phyloP scores from a whole-genome alignment of 768 basidiomycete species.

The Mycena indigotica region DNA sequence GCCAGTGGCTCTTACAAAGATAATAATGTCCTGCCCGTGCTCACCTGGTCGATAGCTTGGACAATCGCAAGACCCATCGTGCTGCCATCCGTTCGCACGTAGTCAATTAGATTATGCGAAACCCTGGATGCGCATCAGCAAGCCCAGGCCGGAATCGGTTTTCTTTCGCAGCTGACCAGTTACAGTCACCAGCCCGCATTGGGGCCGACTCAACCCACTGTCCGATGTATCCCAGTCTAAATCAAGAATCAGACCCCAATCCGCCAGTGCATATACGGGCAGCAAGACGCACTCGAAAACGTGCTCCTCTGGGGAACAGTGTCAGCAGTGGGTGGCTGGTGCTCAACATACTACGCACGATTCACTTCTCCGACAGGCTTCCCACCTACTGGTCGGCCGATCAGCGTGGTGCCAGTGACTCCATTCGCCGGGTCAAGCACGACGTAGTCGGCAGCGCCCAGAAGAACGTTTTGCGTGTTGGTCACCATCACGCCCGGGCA shows the following conservation, averaged over 20 bases:
- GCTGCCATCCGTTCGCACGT: background rate
- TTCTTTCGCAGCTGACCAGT: background rate
- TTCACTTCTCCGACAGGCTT: background rate
- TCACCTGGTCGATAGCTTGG: conserved; percentile 1
- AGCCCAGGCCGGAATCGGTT: background rate
- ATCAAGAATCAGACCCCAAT: background rate
- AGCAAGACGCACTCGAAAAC: conserved; percentile 6
- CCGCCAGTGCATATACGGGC: background rate
- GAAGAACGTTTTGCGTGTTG: background rate
- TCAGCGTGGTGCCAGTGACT: background rate
- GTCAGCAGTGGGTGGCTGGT: background rate
- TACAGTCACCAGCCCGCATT: background rate
- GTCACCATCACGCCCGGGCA: background rate
- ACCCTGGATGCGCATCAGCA: background rate
- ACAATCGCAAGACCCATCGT: conserved; percentile 1
- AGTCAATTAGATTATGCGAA: background rate
- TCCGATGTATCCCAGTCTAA: conserved; percentile 9
- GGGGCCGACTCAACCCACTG: background rate
- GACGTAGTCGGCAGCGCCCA: background rate
- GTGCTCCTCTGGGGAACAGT: conserved; percentile 9
- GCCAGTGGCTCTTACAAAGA: too few relatives aligned
- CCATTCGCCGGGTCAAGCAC: background rate
- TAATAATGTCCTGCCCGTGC: background rate
- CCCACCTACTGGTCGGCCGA: background rate
- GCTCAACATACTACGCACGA: background rate